These are phyloP conservation scores for Mortierella sp. DNA, from an alignment of 371 early-diverging fungal genomes.

Conservation along the genomic window DNA sequence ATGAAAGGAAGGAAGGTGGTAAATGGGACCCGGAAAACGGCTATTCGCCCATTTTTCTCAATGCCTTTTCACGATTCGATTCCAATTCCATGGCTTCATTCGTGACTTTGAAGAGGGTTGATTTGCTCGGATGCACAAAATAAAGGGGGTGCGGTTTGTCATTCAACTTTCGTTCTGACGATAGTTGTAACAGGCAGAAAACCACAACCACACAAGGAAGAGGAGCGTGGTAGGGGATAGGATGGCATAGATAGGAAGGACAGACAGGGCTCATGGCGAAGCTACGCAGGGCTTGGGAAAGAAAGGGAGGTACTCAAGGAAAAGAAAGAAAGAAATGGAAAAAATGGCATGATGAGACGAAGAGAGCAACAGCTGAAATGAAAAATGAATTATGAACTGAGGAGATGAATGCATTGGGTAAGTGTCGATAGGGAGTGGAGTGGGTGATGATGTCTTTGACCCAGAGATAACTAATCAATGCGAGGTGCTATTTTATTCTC, in stretches of 20 bases:
- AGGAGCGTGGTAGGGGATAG: background rate
- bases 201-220: conserved; percentile 1
- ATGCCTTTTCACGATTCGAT: background rate
- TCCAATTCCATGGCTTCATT: background rate
- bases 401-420: background rate
- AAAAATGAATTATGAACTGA: background rate
- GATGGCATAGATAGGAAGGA: background rate
- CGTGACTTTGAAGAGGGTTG: background rate
- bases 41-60: conserved; percentile 6
- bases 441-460: too few relatives aligned
- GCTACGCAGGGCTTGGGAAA: background rate
- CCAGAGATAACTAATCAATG: too few relatives aligned
- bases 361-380: background rate
- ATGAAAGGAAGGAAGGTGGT: background rate
- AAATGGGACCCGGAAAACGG: background rate
- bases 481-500: too few relatives aligned
- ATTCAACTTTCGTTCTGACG: background rate
- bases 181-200: background rate
- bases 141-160: background rate
- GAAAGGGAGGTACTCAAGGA: background rate
- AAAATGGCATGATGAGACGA: background rate
- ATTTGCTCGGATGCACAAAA: conserved; percentile 10
- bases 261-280: background rate
- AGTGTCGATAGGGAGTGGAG: too few relatives aligned
- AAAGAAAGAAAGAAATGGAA: background rate